Base-by-base conservation (phyloP, 306 rosid genomes). In the Quercus suber region DNA sequence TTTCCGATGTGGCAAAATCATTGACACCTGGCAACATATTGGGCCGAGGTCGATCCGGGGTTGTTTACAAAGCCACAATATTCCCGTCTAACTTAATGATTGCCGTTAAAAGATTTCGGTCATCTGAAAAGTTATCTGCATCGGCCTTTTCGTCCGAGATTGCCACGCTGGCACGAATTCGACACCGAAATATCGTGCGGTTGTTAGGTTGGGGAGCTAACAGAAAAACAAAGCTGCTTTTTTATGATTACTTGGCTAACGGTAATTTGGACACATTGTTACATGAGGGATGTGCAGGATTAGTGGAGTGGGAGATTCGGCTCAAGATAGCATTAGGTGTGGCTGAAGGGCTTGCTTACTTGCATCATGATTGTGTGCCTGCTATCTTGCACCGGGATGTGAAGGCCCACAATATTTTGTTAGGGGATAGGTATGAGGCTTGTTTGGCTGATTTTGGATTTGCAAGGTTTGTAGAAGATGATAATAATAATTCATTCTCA, bases 321-420 rank as follows among this genome's bases (percentile, higher is more conserved):
- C 85, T 93, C 74, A 93, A 80, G 89, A 95, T 95, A 89, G 99
- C 98, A 7, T 4, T 88, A 31, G 97, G 94, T 41, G 91, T 95
- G 10, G 98, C 97, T 1, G 99, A 95, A 56, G 98, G 97, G 1
- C 72, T 92, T 41, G 92, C 99, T 27, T 95, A 95, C 60, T 74
- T 95, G 79, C 99, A 94, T 82, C 94, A 94, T 63, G 97, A 94
- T 71, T 94, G 97, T 58, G 90, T 86, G n/a, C 93, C 97, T 30
- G 90, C 99, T 37, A 95, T 95, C 81, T 81, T 95, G 83, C 99
- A 95, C 90, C 96, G 99, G 25, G 99, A 95, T 60, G 99, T 93
- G 9, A 95, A 95, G 86, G 89, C 88, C 14, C 92, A 75, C 1
- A 95, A 92, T 55, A 93, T 95, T 43, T 75, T 92, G 84, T 73